These are phyloP conservation scores for Aureobasidium melanogenum DNA, from an alignment of 2,329 filamentous ascomycete genomes.

Conservation along the genomic window DNA sequence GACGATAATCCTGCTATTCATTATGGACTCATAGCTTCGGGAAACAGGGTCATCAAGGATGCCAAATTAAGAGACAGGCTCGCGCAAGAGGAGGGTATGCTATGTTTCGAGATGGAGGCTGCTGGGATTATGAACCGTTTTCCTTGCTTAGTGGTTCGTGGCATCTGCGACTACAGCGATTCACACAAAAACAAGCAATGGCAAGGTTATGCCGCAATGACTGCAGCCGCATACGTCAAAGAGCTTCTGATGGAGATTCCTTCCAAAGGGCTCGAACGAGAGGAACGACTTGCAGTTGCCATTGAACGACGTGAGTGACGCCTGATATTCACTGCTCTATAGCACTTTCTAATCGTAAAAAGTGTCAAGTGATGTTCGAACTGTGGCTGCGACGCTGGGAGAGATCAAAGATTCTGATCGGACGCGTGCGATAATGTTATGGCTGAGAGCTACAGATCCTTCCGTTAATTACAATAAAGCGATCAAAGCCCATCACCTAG, in stretches of 20 bases:
- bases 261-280: background rate
- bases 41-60: slow-evolving; percentile 21
- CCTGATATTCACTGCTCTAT: background rate
- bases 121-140: slow-evolving; percentile 12
- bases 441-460: background rate
- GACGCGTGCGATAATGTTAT: background rate
- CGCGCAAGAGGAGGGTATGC: slow-evolving; percentile 8
- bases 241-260: slow-evolving; percentile 11
- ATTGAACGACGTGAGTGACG: background rate
- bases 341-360: background rate
- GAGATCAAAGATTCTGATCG: background rate
- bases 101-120: slow-evolving; percentile 17
- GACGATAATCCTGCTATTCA: slow-evolving; percentile 22
- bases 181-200: slow-evolving; percentile 20
- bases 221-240: slow-evolving; percentile 18
- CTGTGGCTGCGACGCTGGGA: background rate
- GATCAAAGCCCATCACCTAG: background rate
- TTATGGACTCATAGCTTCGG: slow-evolving; percentile 32
- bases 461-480: background rate
- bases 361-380: background rate
- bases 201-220: slow-evolving; percentile 19
- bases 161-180: slow-evolving; percentile 21
- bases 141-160: slow-evolving; percentile 20
- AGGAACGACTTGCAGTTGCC: background rate
- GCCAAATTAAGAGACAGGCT: background rate